Conservation (phyloP, 1,284 basidiomycete genomes). For the Ustilago curta region DNA sequence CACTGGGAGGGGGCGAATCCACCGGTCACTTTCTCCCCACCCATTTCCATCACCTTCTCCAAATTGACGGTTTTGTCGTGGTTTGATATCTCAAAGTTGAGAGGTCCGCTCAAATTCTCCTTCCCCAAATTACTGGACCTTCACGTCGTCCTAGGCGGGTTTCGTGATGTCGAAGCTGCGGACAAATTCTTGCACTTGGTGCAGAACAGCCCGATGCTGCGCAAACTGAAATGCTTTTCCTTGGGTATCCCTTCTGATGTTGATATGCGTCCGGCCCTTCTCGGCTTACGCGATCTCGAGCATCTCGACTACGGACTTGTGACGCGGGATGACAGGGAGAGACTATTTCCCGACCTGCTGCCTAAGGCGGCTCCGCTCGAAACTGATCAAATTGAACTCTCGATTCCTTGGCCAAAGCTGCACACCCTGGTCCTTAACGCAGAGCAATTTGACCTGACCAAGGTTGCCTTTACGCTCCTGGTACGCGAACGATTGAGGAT, state of each 20-base stretch:
- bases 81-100: not conserved
- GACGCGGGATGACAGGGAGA: too few species aligned
- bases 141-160: not conserved
- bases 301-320: not conserved
- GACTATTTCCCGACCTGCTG: not conserved
- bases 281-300: constrained; percentile 3
- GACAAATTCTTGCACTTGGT: not conserved
- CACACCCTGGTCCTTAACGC: not conserved
- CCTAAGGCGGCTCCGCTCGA: not conserved
- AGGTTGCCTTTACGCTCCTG: not conserved
- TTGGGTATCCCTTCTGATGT: not conserved
- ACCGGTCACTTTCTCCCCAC: too few species aligned
- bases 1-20: too few species aligned
- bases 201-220: constrained; percentile 7
- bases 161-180: not conserved
- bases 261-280: constrained; percentile 1
- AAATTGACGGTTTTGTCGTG: not conserved
- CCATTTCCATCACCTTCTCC: not conserved
- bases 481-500: not conserved
- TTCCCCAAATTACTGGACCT: not conserved
- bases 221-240: not conserved
- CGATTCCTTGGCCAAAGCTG: constrained; percentile 2
- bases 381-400: not conserved
- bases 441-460: not conserved
- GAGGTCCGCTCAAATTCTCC: not conserved